Percentiles rank a stretch among this genome's conserved stretches.
Conservation (phyloP, 2,329 filamentous ascomycete species). For the Fusarium sambucinum region DNA sequence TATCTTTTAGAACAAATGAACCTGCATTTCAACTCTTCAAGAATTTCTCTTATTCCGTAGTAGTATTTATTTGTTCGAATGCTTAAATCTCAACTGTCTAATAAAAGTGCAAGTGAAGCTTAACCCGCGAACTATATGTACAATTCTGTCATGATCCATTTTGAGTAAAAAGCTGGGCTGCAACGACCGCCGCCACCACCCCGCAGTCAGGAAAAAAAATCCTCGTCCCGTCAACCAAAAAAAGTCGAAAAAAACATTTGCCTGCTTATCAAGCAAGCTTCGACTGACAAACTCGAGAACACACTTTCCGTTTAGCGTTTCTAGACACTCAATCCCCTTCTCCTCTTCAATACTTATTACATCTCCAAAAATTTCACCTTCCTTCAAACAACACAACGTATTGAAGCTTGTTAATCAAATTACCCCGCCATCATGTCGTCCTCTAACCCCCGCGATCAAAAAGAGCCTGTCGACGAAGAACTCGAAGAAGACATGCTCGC, state of each 20-base stretch:
- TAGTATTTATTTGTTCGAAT: neutral
- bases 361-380: neutral
- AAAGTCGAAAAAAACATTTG: conserved; percentile 36
- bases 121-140: neutral
- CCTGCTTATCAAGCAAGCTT: conserved; percentile 50
- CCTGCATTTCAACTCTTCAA: neutral
- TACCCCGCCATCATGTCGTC: conserved; percentile 52
- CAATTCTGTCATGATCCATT: conserved; percentile 13
- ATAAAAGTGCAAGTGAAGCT: neutral
- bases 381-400: neutral
- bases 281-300: conserved; percentile 34
- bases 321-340: neutral
- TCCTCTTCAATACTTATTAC: neutral
- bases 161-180: conserved; percentile 18
- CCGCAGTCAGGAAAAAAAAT: conserved; percentile 47
- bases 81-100: neutral
- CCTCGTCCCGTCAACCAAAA: conserved; percentile 37
- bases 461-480: conserved; percentile 45
- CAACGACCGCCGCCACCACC: conserved; percentile 44
- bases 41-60: neutral
- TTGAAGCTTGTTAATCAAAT: conserved; percentile 17
- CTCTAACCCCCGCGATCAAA: conserved; percentile 45
- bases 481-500: conserved; percentile 57
- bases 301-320: neutral
- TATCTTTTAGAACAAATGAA: neutral